Conservation (phyloP, 2,329 filamentous ascomycete genomes). For the Scopulariopsis brevicaulis region DNA sequence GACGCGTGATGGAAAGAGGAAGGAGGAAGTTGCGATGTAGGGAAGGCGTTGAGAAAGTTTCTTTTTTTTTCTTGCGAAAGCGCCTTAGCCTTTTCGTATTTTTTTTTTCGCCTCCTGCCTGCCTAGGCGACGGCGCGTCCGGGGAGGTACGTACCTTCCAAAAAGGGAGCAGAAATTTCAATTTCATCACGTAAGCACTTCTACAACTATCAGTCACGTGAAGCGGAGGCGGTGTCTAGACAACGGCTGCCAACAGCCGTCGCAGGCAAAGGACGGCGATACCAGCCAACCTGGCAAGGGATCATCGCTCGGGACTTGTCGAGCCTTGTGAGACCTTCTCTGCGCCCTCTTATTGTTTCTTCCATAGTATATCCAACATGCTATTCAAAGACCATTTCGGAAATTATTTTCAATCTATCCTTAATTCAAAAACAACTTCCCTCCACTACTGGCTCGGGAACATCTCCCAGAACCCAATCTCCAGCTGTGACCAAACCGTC, state of each 20-base stretch:
- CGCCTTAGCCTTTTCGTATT: background rate
- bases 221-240: background rate
- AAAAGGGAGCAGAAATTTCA: background rate
- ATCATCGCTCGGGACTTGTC: background rate
- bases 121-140: background rate
- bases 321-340: background rate
- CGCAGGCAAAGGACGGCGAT: background rate
- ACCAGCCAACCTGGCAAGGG: too few relatives aligned
- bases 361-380: background rate
- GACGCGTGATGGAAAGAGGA: background rate
- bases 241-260: background rate
- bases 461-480: constrained; percentile 45
- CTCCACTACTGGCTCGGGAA: constrained; percentile 20
- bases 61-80: constrained; percentile 10
- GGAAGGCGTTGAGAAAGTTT: background rate
- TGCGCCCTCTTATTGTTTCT: background rate
- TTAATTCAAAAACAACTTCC: background rate
- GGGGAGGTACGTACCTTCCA: background rate
- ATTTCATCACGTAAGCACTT: too few relatives aligned
- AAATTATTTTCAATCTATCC: background rate
- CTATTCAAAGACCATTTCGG: background rate
- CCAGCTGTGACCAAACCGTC: constrained; percentile 25
- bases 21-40: background rate
- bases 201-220: too few relatives aligned
- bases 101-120: background rate